Base-by-base conservation (phyloP, 2,329 filamentous ascomycete species). In the Penicillium concentricum region DNA sequence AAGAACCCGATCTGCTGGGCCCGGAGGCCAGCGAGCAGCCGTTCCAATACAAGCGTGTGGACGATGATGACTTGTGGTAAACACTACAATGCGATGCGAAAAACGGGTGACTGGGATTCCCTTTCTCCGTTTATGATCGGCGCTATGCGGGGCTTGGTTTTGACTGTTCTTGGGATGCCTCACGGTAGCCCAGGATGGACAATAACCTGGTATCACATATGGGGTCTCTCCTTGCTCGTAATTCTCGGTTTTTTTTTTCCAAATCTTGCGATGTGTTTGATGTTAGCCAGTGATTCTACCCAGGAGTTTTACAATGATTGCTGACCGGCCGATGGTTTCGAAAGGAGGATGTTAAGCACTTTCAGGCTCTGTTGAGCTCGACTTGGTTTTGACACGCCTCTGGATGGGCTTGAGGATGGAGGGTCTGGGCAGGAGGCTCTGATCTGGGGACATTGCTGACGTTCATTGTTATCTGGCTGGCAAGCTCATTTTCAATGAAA, bases 371-470 rank as follows among this genome's bases (percentile, higher is more conserved):
- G 41, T 28, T 18, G 24, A 18, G 41, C 15, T 43, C 22, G 22
- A 43, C n/a, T 41, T n/a, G 24, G 18, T 43, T 16, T 42, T 13
- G 16, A 43, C 24, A 15, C 24, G 24, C 16, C 38, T 22, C 24
- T 8, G 30, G n/a, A 30, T 51, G 49, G 8, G 16, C n/a, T 10
- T 45, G 30, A 35, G 38, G 49, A 35, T 15, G 9, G 38, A 50
- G 47, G 47, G 49, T 51, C 49, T 51, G 49, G 49, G 38, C 49
- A 51, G 30, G 49, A 51, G 49, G 49, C 16, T 24, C 20, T 51
- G 10, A 44, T 35, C 49, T 51, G 49, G 28, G 30, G 6, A 12
- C 2, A 8, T 22, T 22, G 16, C 24, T 20, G 13, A 26, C 12
- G 26, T 15, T 20, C 8, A 46, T 46, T 13, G 9, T 34, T 16